Percentiles rank a stretch among this genome's conserved stretches.
Evolutionary conservation across 176 grass and related monocot species (phyloP).

Genomic region (Eleusine coracana): DNA sequence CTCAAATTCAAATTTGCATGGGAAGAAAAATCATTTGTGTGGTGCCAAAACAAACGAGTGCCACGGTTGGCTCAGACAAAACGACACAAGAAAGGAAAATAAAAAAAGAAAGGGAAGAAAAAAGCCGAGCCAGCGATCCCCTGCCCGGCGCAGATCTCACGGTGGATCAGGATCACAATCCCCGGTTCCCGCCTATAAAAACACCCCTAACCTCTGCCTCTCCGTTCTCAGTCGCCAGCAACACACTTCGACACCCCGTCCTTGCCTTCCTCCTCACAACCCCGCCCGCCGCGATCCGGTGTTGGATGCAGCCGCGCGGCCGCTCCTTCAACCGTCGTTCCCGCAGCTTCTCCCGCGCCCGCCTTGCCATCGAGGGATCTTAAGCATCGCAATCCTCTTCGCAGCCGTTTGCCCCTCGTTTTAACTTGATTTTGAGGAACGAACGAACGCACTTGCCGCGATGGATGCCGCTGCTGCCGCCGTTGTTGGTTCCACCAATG

Average conservation of each 20-base stretch:
- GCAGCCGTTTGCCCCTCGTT: not conserved
- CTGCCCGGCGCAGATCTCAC: slow-evolving; percentile 42
- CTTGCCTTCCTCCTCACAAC: not conserved
- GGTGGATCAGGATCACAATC: slow-evolving; percentile 14
- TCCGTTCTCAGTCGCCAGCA: not conserved
- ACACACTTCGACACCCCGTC: not conserved
- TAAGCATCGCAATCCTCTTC: slow-evolving; percentile 22
- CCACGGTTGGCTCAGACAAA: not conserved
- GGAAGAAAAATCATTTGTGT: not conserved
- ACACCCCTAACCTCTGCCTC: too few relatives aligned
- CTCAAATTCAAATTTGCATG: not conserved
- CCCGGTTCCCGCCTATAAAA: slow-evolving; percentile 33
- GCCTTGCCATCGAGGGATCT: slow-evolving; percentile 84
- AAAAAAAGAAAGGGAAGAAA: not conserved
- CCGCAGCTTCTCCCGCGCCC: slow-evolving; percentile 90
- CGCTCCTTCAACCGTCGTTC: slow-evolving; percentile 68
- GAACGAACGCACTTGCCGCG: slow-evolving; percentile 9
- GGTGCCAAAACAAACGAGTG: not conserved
- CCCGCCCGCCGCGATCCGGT: slow-evolving; percentile 34
- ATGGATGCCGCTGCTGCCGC: slow-evolving; percentile 50
- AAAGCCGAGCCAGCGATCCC: not conserved
- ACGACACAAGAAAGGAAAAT: not conserved
- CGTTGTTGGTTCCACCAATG: slow-evolving; percentile 31
- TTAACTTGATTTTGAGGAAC: not conserved
- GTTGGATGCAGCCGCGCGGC: slow-evolving; percentile 82